phyloP scores from a whole-genome alignment of 2,329 filamentous ascomycete genomes.

The Ophiosphaerella herpotricha region DNA sequence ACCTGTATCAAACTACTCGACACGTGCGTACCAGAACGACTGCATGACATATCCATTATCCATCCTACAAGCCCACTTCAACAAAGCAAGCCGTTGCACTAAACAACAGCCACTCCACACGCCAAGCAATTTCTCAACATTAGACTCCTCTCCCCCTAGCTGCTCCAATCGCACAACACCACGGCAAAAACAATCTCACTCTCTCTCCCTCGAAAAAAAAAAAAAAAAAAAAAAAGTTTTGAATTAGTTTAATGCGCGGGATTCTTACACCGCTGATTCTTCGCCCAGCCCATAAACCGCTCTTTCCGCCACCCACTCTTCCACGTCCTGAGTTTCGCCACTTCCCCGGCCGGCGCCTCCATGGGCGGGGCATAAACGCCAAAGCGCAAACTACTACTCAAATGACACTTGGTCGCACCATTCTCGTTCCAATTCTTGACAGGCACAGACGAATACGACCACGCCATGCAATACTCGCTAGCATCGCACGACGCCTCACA shows the following conservation, averaged over 20 bases:
- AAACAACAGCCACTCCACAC: no score
- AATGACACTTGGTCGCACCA: constrained; percentile 37
- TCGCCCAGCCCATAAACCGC: constrained; percentile 32
- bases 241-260: constrained; percentile 2
- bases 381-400: constrained; percentile 39
- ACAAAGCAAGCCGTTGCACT: no score
- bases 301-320: constrained; percentile 40
- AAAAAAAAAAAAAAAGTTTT: not conserved
- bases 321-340: constrained; percentile 20
- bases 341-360: constrained; percentile 15
- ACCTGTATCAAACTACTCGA: no score
- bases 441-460: constrained; percentile 35
- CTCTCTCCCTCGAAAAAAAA: no score
- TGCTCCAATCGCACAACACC: no score
- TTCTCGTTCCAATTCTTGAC: constrained; percentile 38
- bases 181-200: no score
- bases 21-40: no score
- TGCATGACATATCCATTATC: no score
- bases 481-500: constrained; percentile 35
- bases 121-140: no score
- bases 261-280: constrained; percentile 33
- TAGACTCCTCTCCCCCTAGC: no score
- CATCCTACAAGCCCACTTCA: no score
- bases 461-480: constrained; percentile 38
- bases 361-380: constrained; percentile 21